Evolutionary conservation across 1,139 yeast genomes (phyloP).

Genomic region (Insectozyma bohioensis): DNA sequence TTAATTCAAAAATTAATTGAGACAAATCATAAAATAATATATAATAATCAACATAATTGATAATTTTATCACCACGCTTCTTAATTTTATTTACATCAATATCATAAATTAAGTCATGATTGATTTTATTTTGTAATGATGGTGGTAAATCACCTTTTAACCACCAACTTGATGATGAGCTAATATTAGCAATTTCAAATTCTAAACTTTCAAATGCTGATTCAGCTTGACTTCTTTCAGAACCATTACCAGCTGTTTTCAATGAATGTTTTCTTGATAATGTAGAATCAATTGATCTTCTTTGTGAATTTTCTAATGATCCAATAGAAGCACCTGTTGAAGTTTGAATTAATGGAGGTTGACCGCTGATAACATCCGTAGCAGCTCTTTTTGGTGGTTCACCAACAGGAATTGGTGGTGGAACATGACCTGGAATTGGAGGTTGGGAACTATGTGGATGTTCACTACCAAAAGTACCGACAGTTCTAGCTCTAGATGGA

Average conservation of each 20-base stretch:
- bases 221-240: slow-evolving; percentile 34
- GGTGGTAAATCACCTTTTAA: slow-evolving; percentile 59
- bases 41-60: slow-evolving; percentile 65
- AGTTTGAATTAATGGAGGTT: slow-evolving; percentile 18
- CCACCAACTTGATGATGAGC: slow-evolving; percentile 62
- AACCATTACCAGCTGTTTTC: no score
- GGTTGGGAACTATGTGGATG: slow-evolving; percentile 13
- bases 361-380: slow-evolving; percentile 27
- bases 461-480: slow-evolving; percentile 4
- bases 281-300: slow-evolving; percentile 13
- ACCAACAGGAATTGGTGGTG: slow-evolving; percentile 13
- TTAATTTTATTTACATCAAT: slow-evolving; percentile 56
- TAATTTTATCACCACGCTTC: slow-evolving; percentile 57
- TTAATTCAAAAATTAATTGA: slow-evolving; percentile 58
- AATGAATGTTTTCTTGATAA: slow-evolving; percentile 19
- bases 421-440: slow-evolving; percentile 14
- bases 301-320: slow-evolving; percentile 13
- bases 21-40: slow-evolving; percentile 73
- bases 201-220: slow-evolving; percentile 25
- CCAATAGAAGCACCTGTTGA: slow-evolving; percentile 28
- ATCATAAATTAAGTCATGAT: slow-evolving; percentile 58
- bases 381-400: slow-evolving; percentile 19
- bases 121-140: slow-evolving; percentile 41
- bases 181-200: slow-evolving; percentile 32
- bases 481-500: slow-evolving; percentile 6